Base-by-base conservation (phyloP, 306 rosid genomes). In the Vigna angularis region DNA sequence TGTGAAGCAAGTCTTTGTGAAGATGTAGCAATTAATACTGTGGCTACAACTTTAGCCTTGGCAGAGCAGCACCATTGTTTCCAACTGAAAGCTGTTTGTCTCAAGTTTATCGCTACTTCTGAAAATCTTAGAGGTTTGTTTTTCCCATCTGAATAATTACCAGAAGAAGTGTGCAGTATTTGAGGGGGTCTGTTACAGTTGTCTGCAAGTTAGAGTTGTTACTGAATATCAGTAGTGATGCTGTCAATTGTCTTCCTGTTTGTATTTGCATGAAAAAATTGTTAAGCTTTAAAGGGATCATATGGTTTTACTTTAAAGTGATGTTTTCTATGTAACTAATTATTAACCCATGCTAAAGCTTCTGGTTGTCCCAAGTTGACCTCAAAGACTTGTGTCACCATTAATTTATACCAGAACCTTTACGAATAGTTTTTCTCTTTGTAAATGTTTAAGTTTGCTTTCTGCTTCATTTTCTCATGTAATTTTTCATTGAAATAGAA, bases 51-150 rank as follows among this genome's bases (percentile, higher is more conserved):
- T 49, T 78, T 93, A 83, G 98, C 98, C 56, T 83, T 93, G 88
- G 97, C 98, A 9, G 97, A 91, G 84, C 94, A 91, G 85, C 98
- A 93, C 78, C 98, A 93, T 79, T 93, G 94, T 83, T 88, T 88
- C 88, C 93, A 88, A 84, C 85, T 93, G 84, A 93, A 89, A 85
- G 79, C 95, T 47, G 97, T 91, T 77, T 93, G 98, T 85, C 98
- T 93, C 86, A 93, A 80, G 79, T 93, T 93, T 69, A 72, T 89
- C 53, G 91, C 98, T 4, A 79, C 75, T 40, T 89, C 91, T 5
- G 94, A 90, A 87, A 91, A 91, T 86, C 93, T 93, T 42, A 84
- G 82, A 89, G 94, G 98, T 89, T 45, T 75, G 80, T 57, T 55
- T 73, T 75, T 30, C 52, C 65, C 69, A 28, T 66, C 12, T 76